Evolutionary conservation across 768 basidiomycete genomes (phyloP).

Genomic region (Lentinula raphanica): DNA sequence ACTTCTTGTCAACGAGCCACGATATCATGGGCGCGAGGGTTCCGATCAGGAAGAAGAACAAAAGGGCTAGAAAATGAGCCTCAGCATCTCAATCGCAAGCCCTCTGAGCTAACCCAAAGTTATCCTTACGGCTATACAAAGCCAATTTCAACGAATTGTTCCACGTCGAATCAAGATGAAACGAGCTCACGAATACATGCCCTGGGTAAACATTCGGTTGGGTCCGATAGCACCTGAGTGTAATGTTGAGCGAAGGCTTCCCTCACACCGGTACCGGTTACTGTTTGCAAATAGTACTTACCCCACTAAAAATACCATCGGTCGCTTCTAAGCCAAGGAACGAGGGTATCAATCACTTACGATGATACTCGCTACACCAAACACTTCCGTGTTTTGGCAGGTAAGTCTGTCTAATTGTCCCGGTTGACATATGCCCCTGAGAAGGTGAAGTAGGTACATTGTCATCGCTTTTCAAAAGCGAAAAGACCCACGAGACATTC

Average conservation of each 20-base stretch:
- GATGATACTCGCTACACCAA: conserved; percentile 49
- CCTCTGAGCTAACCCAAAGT: neutral
- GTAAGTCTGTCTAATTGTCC: conserved; percentile 47
- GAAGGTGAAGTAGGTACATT: neutral
- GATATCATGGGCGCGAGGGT: conserved; percentile 57
- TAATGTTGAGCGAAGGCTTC: neutral
- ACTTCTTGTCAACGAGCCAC: conserved; percentile 57
- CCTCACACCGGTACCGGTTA: conserved; percentile 55
- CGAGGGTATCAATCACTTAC: conserved; percentile 32
- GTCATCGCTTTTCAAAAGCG: neutral
- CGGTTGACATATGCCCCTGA: conserved; percentile 41
- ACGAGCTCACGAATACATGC: conserved; percentile 51
- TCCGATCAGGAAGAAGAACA: conserved; percentile 73
- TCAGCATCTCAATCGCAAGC: neutral
- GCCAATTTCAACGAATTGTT: conserved; percentile 13
- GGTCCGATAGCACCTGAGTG: conserved; percentile 62
- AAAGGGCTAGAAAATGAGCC: conserved; percentile 35
- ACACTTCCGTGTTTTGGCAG: conserved; percentile 49
- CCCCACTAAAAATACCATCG: conserved; percentile 9
- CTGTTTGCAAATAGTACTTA: conserved; percentile 32
- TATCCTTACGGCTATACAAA: conserved; percentile 7
- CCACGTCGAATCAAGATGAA: neutral
- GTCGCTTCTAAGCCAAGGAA: neutral
- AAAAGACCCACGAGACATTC: conserved; percentile 43
- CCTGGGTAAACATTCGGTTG: conserved; percentile 45